Evolutionary conservation across 441 rosid species (phyloP).

Genomic region (Populus hybrid): DNA sequence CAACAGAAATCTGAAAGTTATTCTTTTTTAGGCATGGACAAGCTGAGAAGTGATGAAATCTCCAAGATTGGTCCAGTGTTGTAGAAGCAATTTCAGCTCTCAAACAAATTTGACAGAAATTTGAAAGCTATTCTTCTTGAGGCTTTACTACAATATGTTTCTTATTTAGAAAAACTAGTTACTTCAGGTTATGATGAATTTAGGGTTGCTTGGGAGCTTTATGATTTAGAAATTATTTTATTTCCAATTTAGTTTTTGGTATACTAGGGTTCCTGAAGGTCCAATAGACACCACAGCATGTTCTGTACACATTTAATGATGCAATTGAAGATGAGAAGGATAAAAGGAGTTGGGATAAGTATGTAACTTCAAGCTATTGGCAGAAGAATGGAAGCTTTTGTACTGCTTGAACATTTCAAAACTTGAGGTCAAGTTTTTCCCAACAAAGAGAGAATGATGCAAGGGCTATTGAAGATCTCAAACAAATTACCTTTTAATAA

Average conservation of each 20-base stretch:
- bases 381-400: background rate
- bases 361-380: background rate
- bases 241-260: background rate
- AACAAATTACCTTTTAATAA: too few species aligned
- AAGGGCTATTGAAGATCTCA: background rate
- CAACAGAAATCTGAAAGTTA: background rate
- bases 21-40: background rate
- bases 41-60: background rate
- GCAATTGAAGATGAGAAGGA: background rate
- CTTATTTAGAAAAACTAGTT: background rate
- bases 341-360: background rate
- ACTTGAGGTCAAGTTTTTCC: background rate
- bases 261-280: background rate
- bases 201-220: background rate
- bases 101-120: background rate
- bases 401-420: background rate
- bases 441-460: background rate
- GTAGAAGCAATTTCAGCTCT: background rate
- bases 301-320: background rate
- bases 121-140: background rate
- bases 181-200: background rate
- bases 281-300: background rate
- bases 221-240: background rate
- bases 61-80: background rate
- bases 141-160: background rate